Conservation (phyloP, 2,329 filamentous ascomycete genomes). For the Diaporthe longicolla region DNA sequence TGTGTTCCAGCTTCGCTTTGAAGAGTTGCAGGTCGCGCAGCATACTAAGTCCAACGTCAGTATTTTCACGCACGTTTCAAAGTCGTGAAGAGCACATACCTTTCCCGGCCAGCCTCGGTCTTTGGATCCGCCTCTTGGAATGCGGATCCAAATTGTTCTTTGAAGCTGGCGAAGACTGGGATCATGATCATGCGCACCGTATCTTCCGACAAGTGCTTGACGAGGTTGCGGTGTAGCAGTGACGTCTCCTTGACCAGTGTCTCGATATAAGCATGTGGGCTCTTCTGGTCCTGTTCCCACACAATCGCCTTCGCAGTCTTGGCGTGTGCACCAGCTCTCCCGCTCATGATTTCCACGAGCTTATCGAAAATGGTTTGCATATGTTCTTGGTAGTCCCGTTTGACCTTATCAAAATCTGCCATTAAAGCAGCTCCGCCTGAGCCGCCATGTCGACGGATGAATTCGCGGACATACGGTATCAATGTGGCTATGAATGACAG, state of each 20-base stretch:
- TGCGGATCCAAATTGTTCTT: conserved; percentile 81
- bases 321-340: conserved; percentile 80
- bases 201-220: conserved; percentile 83
- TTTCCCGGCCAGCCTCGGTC: conserved; percentile 77
- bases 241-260: conserved; percentile 88
- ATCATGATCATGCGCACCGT: conserved; percentile 87
- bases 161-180: conserved; percentile 86
- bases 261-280: conserved; percentile 83
- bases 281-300: conserved; percentile 68
- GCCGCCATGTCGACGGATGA: conserved; percentile 81
- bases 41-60: conserved; percentile 68
- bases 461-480: conserved; percentile 92
- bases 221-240: conserved; percentile 86
- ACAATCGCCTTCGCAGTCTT: conserved; percentile 81
- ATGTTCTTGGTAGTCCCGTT: conserved; percentile 87
- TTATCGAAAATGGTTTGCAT: conserved; percentile 94
- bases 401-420: conserved; percentile 90
- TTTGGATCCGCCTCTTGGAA: conserved; percentile 76
- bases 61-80: conserved; percentile 23
- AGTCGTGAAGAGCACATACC: conserved; percentile 66
- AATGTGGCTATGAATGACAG: conserved; percentile 89
- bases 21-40: conserved; percentile 83
- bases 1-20: conserved; percentile 77
- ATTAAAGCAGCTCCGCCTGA: conserved; percentile 72
- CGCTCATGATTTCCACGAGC: conserved; percentile 91